A percentile compares a stretch with the other conserved stretches of the same genome.
These are phyloP conservation scores for Haematococcus lacustris DNA, from an alignment of 139 green algal species.

Conservation along the genomic window DNA sequence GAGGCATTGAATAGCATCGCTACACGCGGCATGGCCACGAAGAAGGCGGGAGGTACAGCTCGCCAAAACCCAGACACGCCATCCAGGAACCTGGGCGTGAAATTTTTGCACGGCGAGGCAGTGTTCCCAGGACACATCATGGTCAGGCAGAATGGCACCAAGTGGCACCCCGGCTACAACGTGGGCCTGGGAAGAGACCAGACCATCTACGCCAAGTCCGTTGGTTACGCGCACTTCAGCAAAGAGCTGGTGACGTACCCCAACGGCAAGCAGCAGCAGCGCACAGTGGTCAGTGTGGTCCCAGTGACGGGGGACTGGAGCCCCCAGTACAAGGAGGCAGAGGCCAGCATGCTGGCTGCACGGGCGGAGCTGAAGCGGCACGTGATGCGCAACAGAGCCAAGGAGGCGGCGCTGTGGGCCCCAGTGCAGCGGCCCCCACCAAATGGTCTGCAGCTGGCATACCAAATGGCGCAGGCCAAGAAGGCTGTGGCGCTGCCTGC, in stretches of 20 bases:
- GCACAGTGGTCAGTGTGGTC: constrained; percentile 33
- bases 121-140: constrained; percentile 87
- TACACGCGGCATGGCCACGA: constrained; percentile 35
- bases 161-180: constrained; percentile 74
- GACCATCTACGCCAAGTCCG: constrained; percentile 74
- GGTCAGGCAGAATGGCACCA: constrained; percentile 83
- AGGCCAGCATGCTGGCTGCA: neutral
- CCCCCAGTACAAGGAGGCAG: constrained; percentile 16
- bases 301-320: constrained; percentile 29
- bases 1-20: too few relatives aligned
- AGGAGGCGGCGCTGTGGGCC: constrained; percentile 17
- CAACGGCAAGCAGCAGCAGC: constrained; percentile 11
- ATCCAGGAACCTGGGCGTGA: constrained; percentile 87
- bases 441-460: too few relatives aligned
- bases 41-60: constrained; percentile 48
- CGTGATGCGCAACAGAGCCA: neutral
- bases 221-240: constrained; percentile 66
- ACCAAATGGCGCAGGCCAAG: neutral
- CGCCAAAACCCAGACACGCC: constrained; percentile 77
- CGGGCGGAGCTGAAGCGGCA: constrained; percentile 12
- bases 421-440: too few relatives aligned
- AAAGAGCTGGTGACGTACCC: constrained; percentile 7
- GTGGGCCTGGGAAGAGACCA: constrained; percentile 74
- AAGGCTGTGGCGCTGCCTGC: too few relatives aligned
- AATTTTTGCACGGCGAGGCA: constrained; percentile 79